Evolutionary conservation across 177 flowering plant species (phyloP).

Genomic region (Tripterygium wilfordii): DNA sequence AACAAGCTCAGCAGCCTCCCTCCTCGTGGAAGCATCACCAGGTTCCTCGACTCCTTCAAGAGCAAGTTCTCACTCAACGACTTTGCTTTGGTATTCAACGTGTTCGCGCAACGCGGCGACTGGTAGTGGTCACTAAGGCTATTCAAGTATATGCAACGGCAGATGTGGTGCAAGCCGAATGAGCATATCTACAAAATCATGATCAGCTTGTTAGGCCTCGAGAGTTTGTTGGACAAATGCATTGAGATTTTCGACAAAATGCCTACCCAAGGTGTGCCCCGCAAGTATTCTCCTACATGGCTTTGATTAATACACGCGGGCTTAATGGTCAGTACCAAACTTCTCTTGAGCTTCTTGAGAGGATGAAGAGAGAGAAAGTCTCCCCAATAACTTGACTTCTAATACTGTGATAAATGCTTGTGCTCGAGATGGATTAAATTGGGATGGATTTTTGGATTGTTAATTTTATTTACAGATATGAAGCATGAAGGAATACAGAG

Average conservation of each 20-base stretch:
- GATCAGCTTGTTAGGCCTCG: conserved; percentile 77
- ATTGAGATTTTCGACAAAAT: conserved; percentile 82
- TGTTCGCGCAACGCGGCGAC: conserved; percentile 84
- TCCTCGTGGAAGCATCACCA: conserved; percentile 92
- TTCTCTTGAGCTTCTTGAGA: conserved; percentile 59
- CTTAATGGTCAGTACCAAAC: conserved; percentile 64
- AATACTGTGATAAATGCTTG: conserved; percentile 83
- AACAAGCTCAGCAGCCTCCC: conserved; percentile 89
- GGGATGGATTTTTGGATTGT: conserved; percentile 91
- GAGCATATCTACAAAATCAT: conserved; percentile 84
- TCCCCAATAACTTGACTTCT: conserved; percentile 73
- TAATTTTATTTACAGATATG: conserved; percentile 93
- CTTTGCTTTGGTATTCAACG: conserved; percentile 78
- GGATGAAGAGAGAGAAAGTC: conserved; percentile 72
- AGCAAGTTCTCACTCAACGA: conserved; percentile 80
- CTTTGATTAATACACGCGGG: conserved; percentile 82
- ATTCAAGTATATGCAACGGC: conserved; percentile 94
- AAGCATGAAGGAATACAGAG: conserved; percentile 82
- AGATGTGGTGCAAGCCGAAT: conserved; percentile 94
- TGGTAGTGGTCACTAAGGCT: conserved; percentile 90
- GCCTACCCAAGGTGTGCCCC: conserved; percentile 55
- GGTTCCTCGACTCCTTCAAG: conserved; percentile 77
- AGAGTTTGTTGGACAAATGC: conserved; percentile 74
- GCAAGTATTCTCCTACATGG: conserved; percentile 73
- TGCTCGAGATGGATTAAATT: conserved; percentile 82